Base-by-base conservation (phyloP, 208 protist species). In the Phytomonas serpens region DNA sequence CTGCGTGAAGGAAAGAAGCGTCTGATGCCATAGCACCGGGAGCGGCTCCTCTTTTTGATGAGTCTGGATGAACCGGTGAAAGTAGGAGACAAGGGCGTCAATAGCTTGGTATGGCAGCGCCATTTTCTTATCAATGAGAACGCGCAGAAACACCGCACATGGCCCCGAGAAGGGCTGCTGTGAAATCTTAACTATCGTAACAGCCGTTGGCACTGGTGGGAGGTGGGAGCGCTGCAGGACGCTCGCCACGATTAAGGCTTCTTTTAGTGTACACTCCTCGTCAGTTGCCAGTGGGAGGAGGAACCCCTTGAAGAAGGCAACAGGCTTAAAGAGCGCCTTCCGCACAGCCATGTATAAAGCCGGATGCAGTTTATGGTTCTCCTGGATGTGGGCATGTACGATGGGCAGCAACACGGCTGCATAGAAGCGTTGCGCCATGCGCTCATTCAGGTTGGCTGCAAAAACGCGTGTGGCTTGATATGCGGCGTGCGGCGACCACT, bases 251-350 rank as follows among this genome's bases (percentile, higher is more conserved):
- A 99, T 96, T 13, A 95, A 82, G 14, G 98, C 97, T 80, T 99
- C 97, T 23, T 93, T 87, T 65, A 99, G 81, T 40, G 97, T 98
- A 79, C 93, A 98, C 73, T 98, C 87, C 64, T 96, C 85, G 67
- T 95, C 89, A 64, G 97, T 92, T 27, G 92, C 95, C 4, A 99
- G 84, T 5, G 99, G 99, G 16, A 99, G 84, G 33, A 99, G 74
- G 65, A 99, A 96, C 10, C 98, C 99, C 73, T 99, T 99, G 86
- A 98, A 99, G 79, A 99, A 99, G 27, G 99, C 98, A 7, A 95
- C 87, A 7, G 98, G 98, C 87, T 99, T 99, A 83, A 97, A 99
- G 19, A 99, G 82, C 10, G 97, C 89, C 85, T 99, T 99, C 67
- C 96, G 94, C 34, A 99, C 85, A 5, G 98, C 93, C 87, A 97